Evolutionary conservation across 2,329 filamentous ascomycete species (phyloP).

Genomic region (Arthroderma sp.): DNA sequence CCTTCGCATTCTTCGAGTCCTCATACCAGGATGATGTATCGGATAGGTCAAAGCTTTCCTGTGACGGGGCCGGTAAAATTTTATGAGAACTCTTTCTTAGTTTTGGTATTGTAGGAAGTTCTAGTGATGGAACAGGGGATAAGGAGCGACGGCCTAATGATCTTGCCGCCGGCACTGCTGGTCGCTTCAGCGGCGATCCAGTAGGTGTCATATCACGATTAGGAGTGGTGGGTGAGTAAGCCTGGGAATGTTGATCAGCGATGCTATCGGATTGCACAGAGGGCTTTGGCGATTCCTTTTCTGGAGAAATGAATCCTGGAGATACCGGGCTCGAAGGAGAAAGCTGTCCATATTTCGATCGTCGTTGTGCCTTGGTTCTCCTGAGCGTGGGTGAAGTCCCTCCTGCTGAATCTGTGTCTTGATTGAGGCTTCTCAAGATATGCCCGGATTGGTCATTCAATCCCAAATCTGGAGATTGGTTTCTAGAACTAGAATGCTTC

Average conservation of each 20-base stretch:
- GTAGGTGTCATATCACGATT: neutral
- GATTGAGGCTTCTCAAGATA: conserved; percentile 10
- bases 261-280: neutral
- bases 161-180: conserved; percentile 12
- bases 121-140: conserved; percentile 35
- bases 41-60: conserved; percentile 1
- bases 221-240: conserved; percentile 3
- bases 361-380: conserved; percentile 28
- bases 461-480: no score
- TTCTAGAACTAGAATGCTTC: neutral
- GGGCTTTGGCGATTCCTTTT: conserved; percentile 9
- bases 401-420: conserved; percentile 14
- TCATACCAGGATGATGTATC: no score
- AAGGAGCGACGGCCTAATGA: conserved; percentile 23
- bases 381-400: conserved; percentile 23
- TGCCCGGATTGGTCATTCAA: neutral
- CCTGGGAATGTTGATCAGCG: conserved; percentile 6
- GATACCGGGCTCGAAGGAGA: conserved; percentile 17
- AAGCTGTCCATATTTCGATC: conserved; percentile 25
- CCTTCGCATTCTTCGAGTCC: no score
- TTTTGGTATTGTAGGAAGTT: conserved; percentile 33
- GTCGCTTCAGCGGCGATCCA: conserved; percentile 9
- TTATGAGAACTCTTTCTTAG: conserved; percentile 26
- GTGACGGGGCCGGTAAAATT: conserved; percentile 16
- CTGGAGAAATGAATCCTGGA: conserved; percentile 11